Evolutionary conservation across 2,329 filamentous ascomycete species (phyloP).

Genomic region (Exophiala lecanii-corni): DNA sequence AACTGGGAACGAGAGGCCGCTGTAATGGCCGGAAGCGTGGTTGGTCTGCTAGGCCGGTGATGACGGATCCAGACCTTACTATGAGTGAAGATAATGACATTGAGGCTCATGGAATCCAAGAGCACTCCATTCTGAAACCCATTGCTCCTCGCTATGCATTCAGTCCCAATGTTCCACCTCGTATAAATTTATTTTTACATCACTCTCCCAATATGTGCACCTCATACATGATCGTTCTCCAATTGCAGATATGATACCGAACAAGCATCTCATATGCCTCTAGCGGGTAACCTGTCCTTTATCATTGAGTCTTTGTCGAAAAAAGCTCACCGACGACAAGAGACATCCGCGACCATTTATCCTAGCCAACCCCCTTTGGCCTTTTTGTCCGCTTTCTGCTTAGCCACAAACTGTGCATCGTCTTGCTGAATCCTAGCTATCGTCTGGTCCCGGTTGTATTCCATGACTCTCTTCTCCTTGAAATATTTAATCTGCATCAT

Average conservation of each 20-base stretch:
- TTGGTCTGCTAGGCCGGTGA: slow-evolving; percentile 47
- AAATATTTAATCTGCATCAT: slow-evolving; percentile 89
- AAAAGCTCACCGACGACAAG: no score
- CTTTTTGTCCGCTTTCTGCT: slow-evolving; percentile 38
- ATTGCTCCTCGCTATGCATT: background rate
- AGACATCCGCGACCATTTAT: slow-evolving; percentile 17
- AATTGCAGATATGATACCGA: no score
- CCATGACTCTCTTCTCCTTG: slow-evolving; percentile 92
- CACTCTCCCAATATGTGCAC: no score
- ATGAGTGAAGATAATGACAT: slow-evolving; percentile 10
- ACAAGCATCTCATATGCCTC: no score
- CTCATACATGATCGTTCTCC: no score
- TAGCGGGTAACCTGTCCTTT: no score
- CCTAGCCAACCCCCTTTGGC: slow-evolving; percentile 27
- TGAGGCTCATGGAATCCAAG: no score
- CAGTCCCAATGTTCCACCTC: slow-evolving; percentile 1
- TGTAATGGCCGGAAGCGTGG: slow-evolving; percentile 85
- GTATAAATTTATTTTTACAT: no score
- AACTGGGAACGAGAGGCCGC: slow-evolving; percentile 88
- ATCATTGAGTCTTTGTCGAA: no score
- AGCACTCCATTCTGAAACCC: no score
- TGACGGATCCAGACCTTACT: background rate
- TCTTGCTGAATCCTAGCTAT: slow-evolving; percentile 70
- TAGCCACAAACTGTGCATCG: slow-evolving; percentile 60
- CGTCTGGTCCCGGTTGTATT: slow-evolving; percentile 77